Conservation (phyloP, 1,284 basidiomycete genomes). For the Puccinia novopanici region DNA sequence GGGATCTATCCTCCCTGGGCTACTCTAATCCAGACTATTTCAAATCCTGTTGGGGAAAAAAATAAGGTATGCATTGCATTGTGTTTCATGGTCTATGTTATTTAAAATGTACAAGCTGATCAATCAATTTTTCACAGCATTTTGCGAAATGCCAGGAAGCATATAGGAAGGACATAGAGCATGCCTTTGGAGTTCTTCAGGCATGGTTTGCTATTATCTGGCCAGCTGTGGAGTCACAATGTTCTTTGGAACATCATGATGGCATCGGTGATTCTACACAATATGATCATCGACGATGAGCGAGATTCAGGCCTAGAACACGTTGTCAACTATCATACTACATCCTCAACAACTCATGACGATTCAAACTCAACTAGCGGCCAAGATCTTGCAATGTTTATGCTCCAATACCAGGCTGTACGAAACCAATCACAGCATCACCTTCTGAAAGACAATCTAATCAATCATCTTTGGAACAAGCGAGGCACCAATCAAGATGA, state of each 20-base stretch:
- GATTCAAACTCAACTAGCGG: background rate
- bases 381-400: background rate
- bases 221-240: background rate
- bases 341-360: too few species aligned
- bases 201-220: background rate
- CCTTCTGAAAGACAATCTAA: background rate
- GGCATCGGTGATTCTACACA: background rate
- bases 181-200: background rate
- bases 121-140: too few species aligned
- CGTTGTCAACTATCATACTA: background rate
- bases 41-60: too few species aligned
- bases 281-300: conserved; percentile 14
- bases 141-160: background rate
- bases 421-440: background rate
- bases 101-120: background rate
- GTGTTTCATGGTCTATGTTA: background rate
- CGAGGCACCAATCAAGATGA: background rate
- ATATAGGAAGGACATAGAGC: conserved; percentile 7
- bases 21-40: too few species aligned
- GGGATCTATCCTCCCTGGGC: too few species aligned
- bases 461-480: conserved; percentile 25
- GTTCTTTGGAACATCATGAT: conserved; percentile 5
- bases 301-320: background rate
- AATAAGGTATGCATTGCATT: background rate
- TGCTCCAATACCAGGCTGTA: background rate